Conservation (phyloP, 2,329 filamentous ascomycete genomes). For the Canariomyces notabilis region DNA sequence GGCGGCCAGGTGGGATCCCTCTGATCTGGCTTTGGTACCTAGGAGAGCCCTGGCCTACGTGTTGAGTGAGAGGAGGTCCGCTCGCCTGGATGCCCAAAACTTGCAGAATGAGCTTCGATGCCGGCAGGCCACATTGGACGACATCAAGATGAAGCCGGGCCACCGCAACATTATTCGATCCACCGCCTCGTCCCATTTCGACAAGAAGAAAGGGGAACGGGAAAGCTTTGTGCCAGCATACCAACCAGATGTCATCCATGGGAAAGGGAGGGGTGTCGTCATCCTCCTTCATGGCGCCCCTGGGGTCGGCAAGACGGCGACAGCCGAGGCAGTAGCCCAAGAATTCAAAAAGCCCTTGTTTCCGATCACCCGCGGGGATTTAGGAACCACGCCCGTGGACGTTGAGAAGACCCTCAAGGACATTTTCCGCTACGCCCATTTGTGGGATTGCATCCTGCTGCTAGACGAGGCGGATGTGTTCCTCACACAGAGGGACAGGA, state of each 20-base stretch:
- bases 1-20: too few species aligned
- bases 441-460: slow-evolving; percentile 39
- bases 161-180: slow-evolving; percentile 3
- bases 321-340: slow-evolving; percentile 34
- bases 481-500: slow-evolving; percentile 27
- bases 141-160: slow-evolving; percentile 11
- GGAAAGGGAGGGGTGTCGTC: slow-evolving; percentile 34
- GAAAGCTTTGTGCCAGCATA: background rate
- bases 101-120: background rate
- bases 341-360: slow-evolving; percentile 29
- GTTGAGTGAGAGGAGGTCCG: too few species aligned
- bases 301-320: slow-evolving; percentile 38
- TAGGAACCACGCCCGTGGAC: slow-evolving; percentile 26
- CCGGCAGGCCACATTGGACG: slow-evolving; percentile 2
- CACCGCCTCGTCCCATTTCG: slow-evolving; percentile 9
- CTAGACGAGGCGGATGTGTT: slow-evolving; percentile 41
- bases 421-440: slow-evolving; percentile 27
- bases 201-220: slow-evolving; percentile 5
- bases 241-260: slow-evolving; percentile 17
- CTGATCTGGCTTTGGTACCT: too few species aligned
- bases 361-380: slow-evolving; percentile 26
- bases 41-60: too few species aligned
- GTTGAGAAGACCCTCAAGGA: slow-evolving; percentile 21
- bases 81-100: too few species aligned
- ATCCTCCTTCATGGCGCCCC: slow-evolving; percentile 33